A percentile compares a stretch with the other conserved stretches of the same genome.
Evolutionary conservation across 768 basidiomycete genomes (phyloP).

Genomic region (Leccinellum albellum): DNA sequence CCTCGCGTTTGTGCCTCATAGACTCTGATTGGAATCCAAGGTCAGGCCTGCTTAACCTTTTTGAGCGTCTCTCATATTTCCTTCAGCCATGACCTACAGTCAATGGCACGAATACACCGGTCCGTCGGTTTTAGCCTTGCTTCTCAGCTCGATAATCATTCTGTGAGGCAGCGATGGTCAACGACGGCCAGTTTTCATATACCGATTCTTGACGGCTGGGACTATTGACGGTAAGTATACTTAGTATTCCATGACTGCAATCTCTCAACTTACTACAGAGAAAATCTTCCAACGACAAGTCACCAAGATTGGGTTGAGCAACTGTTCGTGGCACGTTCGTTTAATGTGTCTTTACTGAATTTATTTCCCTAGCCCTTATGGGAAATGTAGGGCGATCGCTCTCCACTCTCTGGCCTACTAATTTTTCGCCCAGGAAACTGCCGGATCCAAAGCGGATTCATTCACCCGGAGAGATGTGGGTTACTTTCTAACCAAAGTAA

Average conservation of each 20-base stretch:
- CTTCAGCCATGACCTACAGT: constrained; percentile 82
- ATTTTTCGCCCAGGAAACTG: constrained; percentile 33
- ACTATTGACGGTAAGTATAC: constrained; percentile 75
- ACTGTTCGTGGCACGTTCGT: constrained; percentile 52
- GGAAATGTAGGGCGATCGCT: constrained; percentile 47
- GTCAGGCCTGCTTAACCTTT: constrained; percentile 27
- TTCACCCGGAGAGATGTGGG: constrained; percentile 83
- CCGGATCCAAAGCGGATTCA: constrained; percentile 72
- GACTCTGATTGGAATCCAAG: constrained; percentile 97
- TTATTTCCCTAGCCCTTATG: constrained; percentile 53
- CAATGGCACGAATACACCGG: constrained; percentile 97
- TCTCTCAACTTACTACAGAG: constrained; percentile 41
- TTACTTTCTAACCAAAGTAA: constrained; percentile 5
- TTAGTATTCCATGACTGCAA: neutral
- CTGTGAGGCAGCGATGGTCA: constrained; percentile 75
- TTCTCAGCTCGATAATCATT: constrained; percentile 4
- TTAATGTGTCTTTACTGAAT: constrained; percentile 1
- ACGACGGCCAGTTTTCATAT: constrained; percentile 86
- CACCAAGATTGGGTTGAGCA: constrained; percentile 87
- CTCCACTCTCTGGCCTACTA: neutral
- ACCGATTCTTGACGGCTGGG: constrained; percentile 80
- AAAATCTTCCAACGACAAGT: constrained; percentile 94
- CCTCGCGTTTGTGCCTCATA: constrained; percentile 78
- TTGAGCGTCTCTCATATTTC: neutral
- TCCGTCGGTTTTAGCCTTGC: constrained; percentile 27